Evolutionary conservation across 2,329 filamentous ascomycete genomes (phyloP).

Genomic region (Aureobasidium sp.): DNA sequence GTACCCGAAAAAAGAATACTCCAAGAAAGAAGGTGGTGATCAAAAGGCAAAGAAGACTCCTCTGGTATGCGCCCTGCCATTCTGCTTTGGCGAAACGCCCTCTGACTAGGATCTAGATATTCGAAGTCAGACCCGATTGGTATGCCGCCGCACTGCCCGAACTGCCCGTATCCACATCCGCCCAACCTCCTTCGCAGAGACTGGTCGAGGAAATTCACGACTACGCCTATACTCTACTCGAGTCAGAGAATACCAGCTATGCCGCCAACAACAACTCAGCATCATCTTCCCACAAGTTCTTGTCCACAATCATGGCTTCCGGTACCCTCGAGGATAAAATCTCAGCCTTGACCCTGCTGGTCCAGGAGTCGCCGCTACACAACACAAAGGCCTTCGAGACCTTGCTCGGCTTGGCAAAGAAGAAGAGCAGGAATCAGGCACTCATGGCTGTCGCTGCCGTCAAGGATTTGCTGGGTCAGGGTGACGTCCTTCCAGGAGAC

Average conservation of each 20-base stretch:
- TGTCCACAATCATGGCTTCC: constrained; percentile 95
- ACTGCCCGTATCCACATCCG: constrained; percentile 39
- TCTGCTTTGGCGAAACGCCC: neutral
- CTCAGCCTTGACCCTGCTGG: constrained; percentile 83
- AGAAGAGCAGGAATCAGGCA: constrained; percentile 87
- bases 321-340: constrained; percentile 96
- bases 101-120: constrained; percentile 36
- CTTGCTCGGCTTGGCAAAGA: constrained; percentile 73
- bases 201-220: constrained; percentile 53
- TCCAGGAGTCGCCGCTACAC: constrained; percentile 94
- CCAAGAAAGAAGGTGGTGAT: constrained; percentile 20
- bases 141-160: constrained; percentile 49
- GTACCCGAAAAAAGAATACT: neutral
- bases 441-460: constrained; percentile 86
- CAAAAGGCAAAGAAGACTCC: constrained; percentile 18
- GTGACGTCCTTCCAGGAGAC: constrained; percentile 72
- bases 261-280: constrained; percentile 60
- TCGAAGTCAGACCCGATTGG: constrained; percentile 60
- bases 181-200: constrained; percentile 40
- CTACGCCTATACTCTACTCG: constrained; percentile 66
- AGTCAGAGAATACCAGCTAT: constrained; percentile 71
- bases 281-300: constrained; percentile 87
- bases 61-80: constrained; percentile 7
- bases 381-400: constrained; percentile 84
- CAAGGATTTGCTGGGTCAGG: constrained; percentile 88